phyloP scores from a whole-genome alignment of 2,329 filamentous ascomycete species.

The Exophiala sideris region DNA sequence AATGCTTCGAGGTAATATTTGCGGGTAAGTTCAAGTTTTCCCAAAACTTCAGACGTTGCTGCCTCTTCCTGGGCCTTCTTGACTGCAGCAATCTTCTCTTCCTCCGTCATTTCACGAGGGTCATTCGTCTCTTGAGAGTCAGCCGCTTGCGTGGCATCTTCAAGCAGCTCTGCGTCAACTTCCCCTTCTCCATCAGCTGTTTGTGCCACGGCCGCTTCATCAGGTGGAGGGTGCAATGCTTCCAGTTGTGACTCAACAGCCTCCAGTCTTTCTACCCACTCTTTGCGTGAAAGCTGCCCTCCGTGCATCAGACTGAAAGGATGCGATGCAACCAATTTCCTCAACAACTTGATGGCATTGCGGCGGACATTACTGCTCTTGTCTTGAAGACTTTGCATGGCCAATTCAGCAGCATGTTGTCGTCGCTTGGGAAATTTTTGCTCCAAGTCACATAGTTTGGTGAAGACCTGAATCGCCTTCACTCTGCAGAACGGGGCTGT shows the following conservation, averaged over 20 bases:
- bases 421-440: conserved; percentile 92
- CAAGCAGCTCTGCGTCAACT: conserved; percentile 73
- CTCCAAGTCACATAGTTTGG: conserved; percentile 88
- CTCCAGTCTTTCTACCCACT: conserved; percentile 80
- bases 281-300: conserved; percentile 75
- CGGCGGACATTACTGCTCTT: conserved; percentile 96
- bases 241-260: conserved; percentile 79
- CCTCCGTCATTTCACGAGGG: conserved; percentile 73
- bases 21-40: conserved; percentile 79
- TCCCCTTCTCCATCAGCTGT: conserved; percentile 61
- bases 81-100: conserved; percentile 69
- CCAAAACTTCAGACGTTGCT: conserved; percentile 81
- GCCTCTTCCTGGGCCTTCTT: conserved; percentile 82
- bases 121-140: conserved; percentile 51
- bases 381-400: conserved; percentile 85
- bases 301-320: conserved; percentile 91
- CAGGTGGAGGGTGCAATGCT: conserved; percentile 73
- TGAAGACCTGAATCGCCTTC: conserved; percentile 86
- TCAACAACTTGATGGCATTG: conserved; percentile 90
- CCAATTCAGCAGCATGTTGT: conserved; percentile 81
- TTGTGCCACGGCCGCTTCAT: conserved; percentile 68
- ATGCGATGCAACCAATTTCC: conserved; percentile 85
- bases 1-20: conserved; percentile 93
- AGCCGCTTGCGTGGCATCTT: conserved; percentile 72
- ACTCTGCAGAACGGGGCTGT: conserved; percentile 95